These are phyloP conservation scores for Candida ficus DNA, from an alignment of 805 yeast genomes.

Conservation along the genomic window DNA sequence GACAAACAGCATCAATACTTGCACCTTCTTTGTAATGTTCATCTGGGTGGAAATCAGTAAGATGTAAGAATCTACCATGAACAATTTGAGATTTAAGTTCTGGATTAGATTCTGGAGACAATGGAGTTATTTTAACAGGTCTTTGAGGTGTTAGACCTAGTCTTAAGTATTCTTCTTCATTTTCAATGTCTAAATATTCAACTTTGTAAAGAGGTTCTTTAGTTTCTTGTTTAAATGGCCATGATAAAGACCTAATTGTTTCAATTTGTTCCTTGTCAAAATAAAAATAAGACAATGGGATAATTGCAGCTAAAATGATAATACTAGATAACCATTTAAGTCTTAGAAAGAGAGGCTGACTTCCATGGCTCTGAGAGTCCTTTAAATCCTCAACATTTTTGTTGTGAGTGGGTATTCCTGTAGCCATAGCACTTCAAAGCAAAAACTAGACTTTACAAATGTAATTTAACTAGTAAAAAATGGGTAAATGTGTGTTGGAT, in stretches of 20 bases:
- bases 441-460: too few species aligned
- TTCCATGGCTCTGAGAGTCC: too few species aligned
- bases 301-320: neutral
- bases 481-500: too few species aligned
- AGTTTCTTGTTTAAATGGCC: neutral
- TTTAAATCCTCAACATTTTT: too few species aligned
- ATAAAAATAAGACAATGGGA: neutral
- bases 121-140: slow-evolving; percentile 28
- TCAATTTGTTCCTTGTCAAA: neutral
- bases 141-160: slow-evolving; percentile 38
- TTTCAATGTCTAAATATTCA: slow-evolving; percentile 12
- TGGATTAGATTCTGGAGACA: slow-evolving; percentile 2
- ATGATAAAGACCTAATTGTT: neutral
- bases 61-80: slow-evolving; percentile 79
- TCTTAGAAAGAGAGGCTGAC: neutral
- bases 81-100: slow-evolving; percentile 8
- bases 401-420: too few species aligned
- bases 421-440: neutral
- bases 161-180: slow-evolving; percentile 26
- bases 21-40: slow-evolving; percentile 53
- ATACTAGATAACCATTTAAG: neutral
- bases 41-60: slow-evolving; percentile 87
- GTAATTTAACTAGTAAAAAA: too few species aligned
- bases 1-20: slow-evolving; percentile 50
- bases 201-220: slow-evolving; percentile 3